Evolutionary conservation across 129 eudicot species (phyloP), one percentile per base, ranked within the genome.

Genomic region (Flaveria robusta): DNA sequence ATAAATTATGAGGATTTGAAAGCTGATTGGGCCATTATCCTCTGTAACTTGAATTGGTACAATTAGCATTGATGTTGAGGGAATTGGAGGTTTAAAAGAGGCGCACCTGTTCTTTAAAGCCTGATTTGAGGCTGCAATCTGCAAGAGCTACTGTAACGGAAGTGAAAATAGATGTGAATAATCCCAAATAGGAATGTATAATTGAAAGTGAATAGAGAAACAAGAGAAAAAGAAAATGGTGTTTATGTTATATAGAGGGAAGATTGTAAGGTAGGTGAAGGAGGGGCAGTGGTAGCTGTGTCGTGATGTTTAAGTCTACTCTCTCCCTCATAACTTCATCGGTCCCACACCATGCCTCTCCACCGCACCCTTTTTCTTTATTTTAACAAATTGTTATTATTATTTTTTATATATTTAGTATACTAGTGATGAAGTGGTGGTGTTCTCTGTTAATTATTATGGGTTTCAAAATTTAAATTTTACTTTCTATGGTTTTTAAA

Each of bases 211-310:
- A 22, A 37, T 15, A 62, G 31, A 18, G 6, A 34, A 39, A 11
- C 12, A 42, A 6, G 6, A 19, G 31, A 42, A 39, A 19, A n/a
- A 11, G 18, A 4, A 55, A 62, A 34, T 43, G 55, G 43, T 78
- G 39, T 59, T n/a, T n/a, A 16, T 56, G 66, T 63, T 68, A 79
- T 84, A 23, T 9, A 12, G 77, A 79, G 79, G 72, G 81, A 70
- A 78, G 78, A 68, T 78, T 45, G 77, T 68, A 81, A 18, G 92
- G 92, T 85, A 81, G 93, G 91, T 92, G 86, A 85, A 85, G 74
- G 75, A 88, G 75, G 81, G n/a, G n/a, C n/a, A 82, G 65, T 87
- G 90, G 88, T 76, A 86, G 92, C 90, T 87, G 92, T 77, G 64
- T 85, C 83, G 66, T 79, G 73, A 64, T 72, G 78, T 79, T 79